Evolutionary conservation across 345 rosid species (phyloP).

Genomic region (Trapa incisa): DNA sequence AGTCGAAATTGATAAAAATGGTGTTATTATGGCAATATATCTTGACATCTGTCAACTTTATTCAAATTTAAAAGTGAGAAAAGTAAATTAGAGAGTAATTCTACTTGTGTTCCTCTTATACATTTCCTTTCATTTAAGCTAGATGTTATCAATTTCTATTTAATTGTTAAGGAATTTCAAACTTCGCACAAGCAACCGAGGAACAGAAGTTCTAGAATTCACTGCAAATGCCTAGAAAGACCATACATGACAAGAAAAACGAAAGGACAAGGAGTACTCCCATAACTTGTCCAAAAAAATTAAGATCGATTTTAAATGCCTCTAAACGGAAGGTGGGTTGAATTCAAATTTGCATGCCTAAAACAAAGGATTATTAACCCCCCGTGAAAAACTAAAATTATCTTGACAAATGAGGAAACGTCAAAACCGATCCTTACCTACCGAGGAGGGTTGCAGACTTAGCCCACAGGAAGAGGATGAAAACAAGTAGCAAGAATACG

Average conservation of each 20-base stretch:
- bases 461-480: slow-evolving; percentile 83
- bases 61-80: not conserved
- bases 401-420: not conserved
- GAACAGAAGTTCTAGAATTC: not conserved
- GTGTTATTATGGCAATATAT: not conserved
- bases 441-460: slow-evolving; percentile 89
- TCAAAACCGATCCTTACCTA: slow-evolving; percentile 27
- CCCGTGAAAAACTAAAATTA: not conserved
- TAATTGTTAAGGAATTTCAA: not conserved
- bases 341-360: not conserved
- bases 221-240: not conserved
- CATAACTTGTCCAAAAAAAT: not conserved
- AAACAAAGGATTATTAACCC: not conserved
- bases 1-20: too few relatives aligned
- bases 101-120: not conserved
- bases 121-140: not conserved
- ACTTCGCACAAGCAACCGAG: not conserved
- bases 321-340: not conserved
- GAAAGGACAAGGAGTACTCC: not conserved
- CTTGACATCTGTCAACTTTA: not conserved
- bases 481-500: slow-evolving; percentile 61
- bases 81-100: not conserved
- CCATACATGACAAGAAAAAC: not conserved
- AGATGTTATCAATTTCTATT: not conserved
- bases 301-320: not conserved